These are phyloP conservation scores for Parsonsia alboflavescens DNA, from an alignment of 257 asterid genomes.

Conservation along the genomic window DNA sequence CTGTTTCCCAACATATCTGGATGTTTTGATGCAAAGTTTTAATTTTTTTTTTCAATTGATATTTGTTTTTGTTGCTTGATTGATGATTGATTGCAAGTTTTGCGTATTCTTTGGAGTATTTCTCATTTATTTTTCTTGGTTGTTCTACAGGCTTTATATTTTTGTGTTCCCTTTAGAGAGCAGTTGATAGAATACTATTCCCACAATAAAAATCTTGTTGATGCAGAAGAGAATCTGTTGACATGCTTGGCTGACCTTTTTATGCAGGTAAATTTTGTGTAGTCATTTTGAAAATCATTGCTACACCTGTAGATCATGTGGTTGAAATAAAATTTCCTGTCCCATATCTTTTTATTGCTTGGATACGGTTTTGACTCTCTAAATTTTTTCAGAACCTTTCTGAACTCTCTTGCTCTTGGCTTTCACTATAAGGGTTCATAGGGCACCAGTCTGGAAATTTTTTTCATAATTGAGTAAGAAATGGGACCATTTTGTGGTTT, in stretches of 20 bases:
- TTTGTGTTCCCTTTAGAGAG: conserved; percentile 91
- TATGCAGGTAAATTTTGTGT: conserved; percentile 48
- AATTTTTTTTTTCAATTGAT: neutral
- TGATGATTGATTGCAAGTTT: neutral
- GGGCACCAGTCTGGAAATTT: neutral
- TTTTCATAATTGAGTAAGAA: neutral
- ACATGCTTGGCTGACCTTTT: conserved; percentile 89
- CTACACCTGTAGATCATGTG: neutral
- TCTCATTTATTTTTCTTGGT: neutral
- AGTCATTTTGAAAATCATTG: neutral
- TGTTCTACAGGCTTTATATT: conserved; percentile 81
- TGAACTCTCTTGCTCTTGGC: no score
- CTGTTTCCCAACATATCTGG: neutral
- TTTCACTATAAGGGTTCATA: neutral
- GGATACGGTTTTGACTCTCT: neutral
- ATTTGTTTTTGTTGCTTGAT: neutral
- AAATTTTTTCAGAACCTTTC: neutral
- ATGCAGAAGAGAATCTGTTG: conserved; percentile 81
- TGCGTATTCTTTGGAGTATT: no score
- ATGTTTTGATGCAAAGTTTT: neutral
- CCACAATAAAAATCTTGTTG: conserved; percentile 59
- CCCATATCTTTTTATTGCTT: neutral
- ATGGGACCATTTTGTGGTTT: conserved; percentile 7
- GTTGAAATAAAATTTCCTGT: neutral
- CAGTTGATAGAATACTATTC: conserved; percentile 81